Evolutionary conservation across 129 eudicot genomes (phyloP).

Genomic region (Tagetes erecta): DNA sequence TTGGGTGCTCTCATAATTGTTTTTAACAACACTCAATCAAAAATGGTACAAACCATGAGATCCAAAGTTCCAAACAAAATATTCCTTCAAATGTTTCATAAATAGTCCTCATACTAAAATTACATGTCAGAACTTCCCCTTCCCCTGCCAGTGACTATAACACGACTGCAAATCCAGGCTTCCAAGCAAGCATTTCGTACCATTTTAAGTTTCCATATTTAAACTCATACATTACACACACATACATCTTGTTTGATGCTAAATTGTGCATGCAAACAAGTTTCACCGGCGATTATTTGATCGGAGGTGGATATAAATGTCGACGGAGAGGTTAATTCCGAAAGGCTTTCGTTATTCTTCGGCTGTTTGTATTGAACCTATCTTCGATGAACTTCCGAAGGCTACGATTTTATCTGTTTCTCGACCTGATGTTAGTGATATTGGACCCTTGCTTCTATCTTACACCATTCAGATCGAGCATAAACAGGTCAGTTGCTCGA

Average conservation of each 20-base stretch:
- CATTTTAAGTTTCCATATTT: slow-evolving; percentile 8
- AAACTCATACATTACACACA: background rate
- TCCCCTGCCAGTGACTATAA: slow-evolving; percentile 15
- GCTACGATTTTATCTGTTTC: slow-evolving; percentile 84
- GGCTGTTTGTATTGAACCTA: slow-evolving; percentile 24
- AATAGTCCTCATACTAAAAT: slow-evolving; percentile 14
- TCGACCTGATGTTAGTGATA: slow-evolving; percentile 74
- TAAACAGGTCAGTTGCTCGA: slow-evolving; percentile 60
- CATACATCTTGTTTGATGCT: background rate
- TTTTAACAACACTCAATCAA: background rate
- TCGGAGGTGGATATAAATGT: slow-evolving; percentile 39
- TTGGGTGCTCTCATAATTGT: too few relatives aligned
- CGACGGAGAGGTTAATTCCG: slow-evolving; percentile 53
- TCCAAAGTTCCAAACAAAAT: slow-evolving; percentile 40
- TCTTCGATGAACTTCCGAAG: slow-evolving; percentile 74
- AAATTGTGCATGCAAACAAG: slow-evolving; percentile 15
- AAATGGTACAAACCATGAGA: slow-evolving; percentile 24
- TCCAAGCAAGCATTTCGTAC: slow-evolving; percentile 27
- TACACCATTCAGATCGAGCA: slow-evolving; percentile 81
- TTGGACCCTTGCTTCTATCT: slow-evolving; percentile 83
- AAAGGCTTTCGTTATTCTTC: slow-evolving; percentile 33
- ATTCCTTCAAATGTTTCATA: slow-evolving; percentile 27
- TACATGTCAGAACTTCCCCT: slow-evolving; percentile 7
- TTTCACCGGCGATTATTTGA: slow-evolving; percentile 28
- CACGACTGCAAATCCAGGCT: slow-evolving; percentile 28